Conservation (phyloP, 805 yeast species). For the Pichia thaimueangensis region DNA sequence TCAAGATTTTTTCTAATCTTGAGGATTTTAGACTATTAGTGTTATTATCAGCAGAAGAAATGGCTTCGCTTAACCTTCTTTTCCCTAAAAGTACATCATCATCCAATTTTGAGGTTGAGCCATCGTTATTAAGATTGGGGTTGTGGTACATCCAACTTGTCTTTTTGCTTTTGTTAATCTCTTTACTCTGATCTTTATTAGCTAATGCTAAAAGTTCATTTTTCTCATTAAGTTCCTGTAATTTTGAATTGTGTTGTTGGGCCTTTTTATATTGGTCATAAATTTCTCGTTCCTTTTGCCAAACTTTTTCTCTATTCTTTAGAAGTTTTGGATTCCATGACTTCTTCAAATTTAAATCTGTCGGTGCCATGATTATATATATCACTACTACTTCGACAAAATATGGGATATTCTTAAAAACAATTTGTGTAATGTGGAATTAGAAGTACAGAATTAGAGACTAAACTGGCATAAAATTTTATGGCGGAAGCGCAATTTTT, state of each 20-base stretch:
- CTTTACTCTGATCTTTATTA: conserved; percentile 31
- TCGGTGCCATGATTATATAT: too few species aligned
- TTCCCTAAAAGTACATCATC: conserved; percentile 53
- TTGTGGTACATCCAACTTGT: conserved; percentile 87
- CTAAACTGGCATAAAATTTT: too few species aligned
- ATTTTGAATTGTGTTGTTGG: conserved; percentile 57
- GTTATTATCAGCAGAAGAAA: too few species aligned
- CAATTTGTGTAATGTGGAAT: too few species aligned
- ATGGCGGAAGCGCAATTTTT: too few species aligned
- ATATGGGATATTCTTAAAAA: too few species aligned
- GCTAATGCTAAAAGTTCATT: conserved; percentile 37
- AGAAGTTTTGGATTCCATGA: conserved; percentile 94
- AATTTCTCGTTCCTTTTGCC: conserved; percentile 75
- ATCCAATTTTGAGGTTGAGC: conserved; percentile 26
- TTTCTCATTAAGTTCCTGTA: conserved; percentile 54
- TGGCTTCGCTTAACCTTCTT: conserved; percentile 29
- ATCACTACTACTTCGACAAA: too few species aligned
- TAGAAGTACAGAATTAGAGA: too few species aligned
- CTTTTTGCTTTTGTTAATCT: conserved; percentile 25
- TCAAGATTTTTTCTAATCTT: conserved; percentile 21
- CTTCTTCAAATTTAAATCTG: conserved; percentile 82
- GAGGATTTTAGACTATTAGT: not conserved
- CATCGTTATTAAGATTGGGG: conserved; percentile 23
- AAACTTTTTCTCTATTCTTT: conserved; percentile 78
- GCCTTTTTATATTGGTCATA: conserved; percentile 62